Evolutionary conservation across 495 filamentous ascomycete genomes (phyloP).

Genomic region (Aspergillus sparsus): DNA sequence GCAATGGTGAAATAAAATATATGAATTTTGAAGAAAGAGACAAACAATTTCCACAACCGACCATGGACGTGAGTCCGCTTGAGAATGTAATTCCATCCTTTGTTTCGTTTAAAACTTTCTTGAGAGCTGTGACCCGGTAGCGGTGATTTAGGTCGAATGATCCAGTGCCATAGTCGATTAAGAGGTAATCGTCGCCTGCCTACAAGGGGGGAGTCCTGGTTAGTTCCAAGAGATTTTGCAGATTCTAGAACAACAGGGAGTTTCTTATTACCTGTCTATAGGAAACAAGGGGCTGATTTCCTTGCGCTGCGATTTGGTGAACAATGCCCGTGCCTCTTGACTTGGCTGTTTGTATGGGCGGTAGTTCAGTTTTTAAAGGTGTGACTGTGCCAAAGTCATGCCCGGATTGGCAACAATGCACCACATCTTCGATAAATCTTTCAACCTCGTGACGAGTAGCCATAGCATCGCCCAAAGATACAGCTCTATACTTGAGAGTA

Average conservation of each 20-base stretch:
- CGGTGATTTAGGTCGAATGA: slow-evolving; percentile 53
- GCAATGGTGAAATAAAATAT: background rate
- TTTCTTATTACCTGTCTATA: slow-evolving; percentile 47
- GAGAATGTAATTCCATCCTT: slow-evolving; percentile 37
- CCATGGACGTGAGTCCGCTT: slow-evolving; percentile 44
- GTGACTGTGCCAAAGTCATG: slow-evolving; percentile 17
- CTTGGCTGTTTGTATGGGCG: slow-evolving; percentile 15
- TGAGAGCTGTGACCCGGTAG: slow-evolving; percentile 50
- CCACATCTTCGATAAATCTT: slow-evolving; percentile 37
- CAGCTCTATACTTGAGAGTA: slow-evolving; percentile 46
- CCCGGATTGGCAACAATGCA: slow-evolving; percentile 19
- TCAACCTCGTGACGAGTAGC: slow-evolving; percentile 34
- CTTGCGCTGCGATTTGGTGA: slow-evolving; percentile 38
- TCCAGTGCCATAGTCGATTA: slow-evolving; percentile 56
- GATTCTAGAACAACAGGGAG: background rate
- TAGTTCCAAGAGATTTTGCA: background rate
- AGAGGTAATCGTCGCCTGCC: slow-evolving; percentile 56
- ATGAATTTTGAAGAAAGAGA: background rate
- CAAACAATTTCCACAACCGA: slow-evolving; percentile 50
- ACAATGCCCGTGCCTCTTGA: slow-evolving; percentile 38
- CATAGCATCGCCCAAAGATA: slow-evolving; percentile 51
- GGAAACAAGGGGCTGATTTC: slow-evolving; percentile 42
- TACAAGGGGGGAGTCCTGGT: slow-evolving; percentile 14
- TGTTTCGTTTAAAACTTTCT: slow-evolving; percentile 38
- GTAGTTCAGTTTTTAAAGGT: slow-evolving; percentile 14